These are phyloP conservation scores for Aspergillus conjunctus DNA, from an alignment of 495 filamentous ascomycete genomes.

Conservation along the genomic window DNA sequence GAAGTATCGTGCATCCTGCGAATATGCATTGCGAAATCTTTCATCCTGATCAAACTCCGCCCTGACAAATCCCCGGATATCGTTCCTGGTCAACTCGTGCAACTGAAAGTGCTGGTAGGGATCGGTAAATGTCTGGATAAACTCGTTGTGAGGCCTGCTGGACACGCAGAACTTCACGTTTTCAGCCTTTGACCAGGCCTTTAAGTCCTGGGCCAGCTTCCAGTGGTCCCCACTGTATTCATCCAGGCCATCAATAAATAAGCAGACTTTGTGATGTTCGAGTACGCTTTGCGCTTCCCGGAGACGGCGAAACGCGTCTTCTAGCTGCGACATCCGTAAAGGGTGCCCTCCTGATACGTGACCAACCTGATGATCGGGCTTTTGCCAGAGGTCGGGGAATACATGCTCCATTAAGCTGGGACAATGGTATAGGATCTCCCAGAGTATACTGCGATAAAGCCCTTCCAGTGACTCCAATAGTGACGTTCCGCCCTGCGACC, in stretches of 20 bases:
- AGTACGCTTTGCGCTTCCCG: neutral
- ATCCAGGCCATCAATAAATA: slow-evolving; percentile 54
- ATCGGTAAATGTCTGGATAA: neutral
- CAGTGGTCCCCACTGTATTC: slow-evolving; percentile 35
- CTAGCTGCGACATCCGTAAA: neutral
- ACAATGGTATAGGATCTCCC: slow-evolving; percentile 34
- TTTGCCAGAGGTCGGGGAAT: slow-evolving; percentile 14
- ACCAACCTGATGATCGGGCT: neutral
- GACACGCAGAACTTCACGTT: slow-evolving; percentile 7
- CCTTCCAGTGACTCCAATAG: slow-evolving; percentile 47
- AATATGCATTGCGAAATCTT: slow-evolving; percentile 20
- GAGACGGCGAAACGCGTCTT: neutral
- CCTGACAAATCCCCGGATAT: slow-evolving; percentile 16
- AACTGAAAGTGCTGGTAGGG: neutral
- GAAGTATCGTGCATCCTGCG: slow-evolving; percentile 14
- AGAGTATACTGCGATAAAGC: slow-evolving; percentile 45
- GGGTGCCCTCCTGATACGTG: neutral
- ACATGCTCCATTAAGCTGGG: slow-evolving; percentile 35
- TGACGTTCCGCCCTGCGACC: slow-evolving; percentile 13
- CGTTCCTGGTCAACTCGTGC: neutral
- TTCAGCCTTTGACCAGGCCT: neutral
- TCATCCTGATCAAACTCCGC: slow-evolving; percentile 34
- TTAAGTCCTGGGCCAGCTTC: slow-evolving; percentile 7
- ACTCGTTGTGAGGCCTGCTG: slow-evolving; percentile 10
- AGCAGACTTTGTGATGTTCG: slow-evolving; percentile 32